Conservation (phyloP, 345 rosid genomes). For the Gossypium stocksii region DNA sequence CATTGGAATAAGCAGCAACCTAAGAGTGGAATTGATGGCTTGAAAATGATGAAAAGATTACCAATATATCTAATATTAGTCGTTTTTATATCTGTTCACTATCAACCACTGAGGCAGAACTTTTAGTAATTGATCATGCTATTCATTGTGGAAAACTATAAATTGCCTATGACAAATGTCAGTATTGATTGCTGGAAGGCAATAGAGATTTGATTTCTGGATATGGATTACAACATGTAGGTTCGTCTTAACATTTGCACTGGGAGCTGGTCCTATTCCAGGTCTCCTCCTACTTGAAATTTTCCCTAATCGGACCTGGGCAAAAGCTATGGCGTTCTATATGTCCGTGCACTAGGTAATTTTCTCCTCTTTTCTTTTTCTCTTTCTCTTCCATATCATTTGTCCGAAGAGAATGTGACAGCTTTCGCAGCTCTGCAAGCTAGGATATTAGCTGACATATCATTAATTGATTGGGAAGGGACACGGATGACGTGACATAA, state of each 20-base stretch:
- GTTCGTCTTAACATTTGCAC: conserved; percentile 84
- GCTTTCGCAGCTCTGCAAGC: not conserved
- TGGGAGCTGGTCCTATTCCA: conserved; percentile 99
- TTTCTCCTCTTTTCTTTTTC: conserved; percentile 14
- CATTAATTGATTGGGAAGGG: too few species aligned
- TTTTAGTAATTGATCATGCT: not conserved
- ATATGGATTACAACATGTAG: conserved; percentile 35
- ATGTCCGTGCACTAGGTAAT: conserved; percentile 98
- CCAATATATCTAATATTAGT: not conserved
- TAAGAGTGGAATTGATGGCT: not conserved
- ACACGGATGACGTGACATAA: too few species aligned
- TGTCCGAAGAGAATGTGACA: not conserved
- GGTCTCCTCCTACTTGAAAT: conserved; percentile 93
- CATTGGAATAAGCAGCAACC: not conserved
- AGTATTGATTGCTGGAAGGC: not conserved
- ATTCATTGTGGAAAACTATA: not conserved
- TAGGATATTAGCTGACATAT: too few species aligned
- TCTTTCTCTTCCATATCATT: not conserved
- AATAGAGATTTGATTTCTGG: not conserved
- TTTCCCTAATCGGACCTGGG: conserved; percentile 82
- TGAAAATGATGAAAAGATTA: not conserved
- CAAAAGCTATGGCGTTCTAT: conserved; percentile 94
- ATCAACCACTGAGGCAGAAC: not conserved
- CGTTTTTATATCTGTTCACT: not conserved
- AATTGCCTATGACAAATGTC: not conserved